A percentile compares a stretch with the other conserved stretches of the same genome.
Evolutionary conservation across 805 yeast genomes (phyloP).

Genomic region (Metschnikowia arizonensis): DNA sequence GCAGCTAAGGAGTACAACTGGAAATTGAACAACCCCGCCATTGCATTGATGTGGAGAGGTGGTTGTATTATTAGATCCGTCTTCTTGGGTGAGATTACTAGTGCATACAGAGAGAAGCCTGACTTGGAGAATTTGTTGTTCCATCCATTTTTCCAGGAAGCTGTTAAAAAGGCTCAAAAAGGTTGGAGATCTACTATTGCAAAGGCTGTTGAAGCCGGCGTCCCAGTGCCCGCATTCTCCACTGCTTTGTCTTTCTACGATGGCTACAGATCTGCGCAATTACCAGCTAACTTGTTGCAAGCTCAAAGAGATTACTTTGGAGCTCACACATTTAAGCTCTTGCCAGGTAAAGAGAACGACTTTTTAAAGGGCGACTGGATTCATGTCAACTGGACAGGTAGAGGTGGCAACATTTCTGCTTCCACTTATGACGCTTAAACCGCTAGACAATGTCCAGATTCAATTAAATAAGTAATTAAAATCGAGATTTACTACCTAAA

Average conservation of each 20-base stretch:
- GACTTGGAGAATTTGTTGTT: conserved; percentile 92
- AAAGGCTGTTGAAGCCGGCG: conserved; percentile 76
- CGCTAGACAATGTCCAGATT: neutral
- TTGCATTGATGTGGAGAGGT: conserved; percentile 99
- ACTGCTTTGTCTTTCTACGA: conserved; percentile 97
- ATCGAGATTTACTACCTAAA: neutral
- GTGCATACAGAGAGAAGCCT: conserved; percentile 92
- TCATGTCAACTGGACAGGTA: conserved; percentile 99
- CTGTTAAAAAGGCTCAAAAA: conserved; percentile 86
- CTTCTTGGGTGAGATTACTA: conserved; percentile 93
- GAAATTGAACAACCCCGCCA: conserved; percentile 97
- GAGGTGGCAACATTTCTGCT: conserved; percentile 97
- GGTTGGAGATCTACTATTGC: conserved; percentile 93
- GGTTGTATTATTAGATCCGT: conserved; percentile 99
- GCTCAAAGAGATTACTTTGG: conserved; percentile 99
- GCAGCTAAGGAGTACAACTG: conserved; percentile 96
- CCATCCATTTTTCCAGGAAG: conserved; percentile 90
- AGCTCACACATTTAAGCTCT: conserved; percentile 96
- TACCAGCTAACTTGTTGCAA: conserved; percentile 97
- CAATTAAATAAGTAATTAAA: neutral
- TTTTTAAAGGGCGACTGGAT: conserved; percentile 78
- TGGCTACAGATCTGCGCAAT: conserved; percentile 92
- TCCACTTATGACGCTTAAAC: conserved; percentile 84
- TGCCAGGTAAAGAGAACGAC: conserved; percentile 79
- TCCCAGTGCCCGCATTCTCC: conserved; percentile 96